Percentiles rank a stretch among this genome's conserved stretches.
phyloP scores from a whole-genome alignment of 805 yeast species.

The Candida verbasci region DNA sequence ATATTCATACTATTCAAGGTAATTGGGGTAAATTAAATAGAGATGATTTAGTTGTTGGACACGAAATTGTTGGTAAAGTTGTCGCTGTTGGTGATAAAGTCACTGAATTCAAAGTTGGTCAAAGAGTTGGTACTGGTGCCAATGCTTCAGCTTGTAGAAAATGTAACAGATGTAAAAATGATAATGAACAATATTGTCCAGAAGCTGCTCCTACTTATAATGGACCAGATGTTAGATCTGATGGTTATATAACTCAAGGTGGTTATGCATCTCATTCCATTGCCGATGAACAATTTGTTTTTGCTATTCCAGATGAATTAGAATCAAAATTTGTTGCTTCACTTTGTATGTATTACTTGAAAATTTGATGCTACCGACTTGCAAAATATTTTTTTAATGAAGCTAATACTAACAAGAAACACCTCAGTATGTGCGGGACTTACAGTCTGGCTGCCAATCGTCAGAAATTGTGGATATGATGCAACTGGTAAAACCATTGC shows the following conservation, averaged over 20 bases:
- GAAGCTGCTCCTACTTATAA: slow-evolving; percentile 50
- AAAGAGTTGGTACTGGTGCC: slow-evolving; percentile 81
- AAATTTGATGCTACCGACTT: too few species aligned
- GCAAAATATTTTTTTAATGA: too few species aligned
- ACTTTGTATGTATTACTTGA: too few species aligned
- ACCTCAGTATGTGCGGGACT: slow-evolving; percentile 56
- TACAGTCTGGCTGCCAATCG: slow-evolving; percentile 49
- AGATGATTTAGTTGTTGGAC: slow-evolving; percentile 50
- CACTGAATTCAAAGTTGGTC: slow-evolving; percentile 52
- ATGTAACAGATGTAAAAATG: slow-evolving; percentile 50
- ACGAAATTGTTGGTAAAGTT: slow-evolving; percentile 62
- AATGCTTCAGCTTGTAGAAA: slow-evolving; percentile 55
- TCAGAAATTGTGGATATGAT: slow-evolving; percentile 32
- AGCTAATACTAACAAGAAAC: too few species aligned
- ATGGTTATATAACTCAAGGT: slow-evolving; percentile 35
- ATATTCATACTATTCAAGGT: slow-evolving; percentile 50
- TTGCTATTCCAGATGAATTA: slow-evolving; percentile 45
- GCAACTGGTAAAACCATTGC: slow-evolving; percentile 44
- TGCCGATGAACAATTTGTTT: slow-evolving; percentile 40
- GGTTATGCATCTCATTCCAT: slow-evolving; percentile 49
- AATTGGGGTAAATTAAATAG: slow-evolving; percentile 43
- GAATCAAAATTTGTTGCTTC: slow-evolving; percentile 41
- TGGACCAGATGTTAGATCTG: slow-evolving; percentile 28
- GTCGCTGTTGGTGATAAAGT: slow-evolving; percentile 58
- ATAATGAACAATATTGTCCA: slow-evolving; percentile 48